Evolutionary conservation across 2,329 filamentous ascomycete genomes (phyloP), one percentile per base, ranked within the genome.

Genomic region (Hypoxylon sp.): DNA sequence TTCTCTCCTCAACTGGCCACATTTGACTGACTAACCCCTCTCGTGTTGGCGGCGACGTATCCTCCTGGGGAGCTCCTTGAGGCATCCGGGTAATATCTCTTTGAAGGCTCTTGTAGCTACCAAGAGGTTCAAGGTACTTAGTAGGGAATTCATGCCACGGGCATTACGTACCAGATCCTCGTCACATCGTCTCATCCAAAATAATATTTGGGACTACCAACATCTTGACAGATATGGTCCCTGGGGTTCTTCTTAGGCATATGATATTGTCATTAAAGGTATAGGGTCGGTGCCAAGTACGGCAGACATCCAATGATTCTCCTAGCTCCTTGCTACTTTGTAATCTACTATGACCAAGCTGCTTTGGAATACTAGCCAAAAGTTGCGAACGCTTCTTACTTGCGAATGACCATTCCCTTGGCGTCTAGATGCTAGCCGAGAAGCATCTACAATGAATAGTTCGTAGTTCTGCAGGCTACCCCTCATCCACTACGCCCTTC

Each of bases 1-100:
- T 39, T 19, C 35, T 14, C 31, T 22, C 10, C 22, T 24, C 17
- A 14, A 2, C 24, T 13, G 33, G 22, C 17, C 26, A 33, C 13
- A 11, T 51, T 17, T 47, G n/a, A 31, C 22, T 19, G 47, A 55
- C 65, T 19, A 33, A 48, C 13, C 19, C 22, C 47, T 39, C 33
- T 29, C 17, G 42, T 47, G n/a, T 65, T 11, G 17, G 35, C 19
- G 51, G 24, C 33, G 8, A 55, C 22, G 19, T 29, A 35, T 55
- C 55, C 29, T 19, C 14, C 42, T 24, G 5, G 22, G 22, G 11
- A 50, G 24, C 24, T 24, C 31, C 29, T 39, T 24, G n/a, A 60
- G 24, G 47, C 17, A 48, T 11, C 33, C 14, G 35, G 26, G 3
- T 26, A 26, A 17, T 47, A 1, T 54, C 33, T 17, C 42, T 29